These are phyloP conservation scores for Lunasporangiospora selenospora DNA, from an alignment of 192 early-diverging fungal species.

Conservation along the genomic window DNA sequence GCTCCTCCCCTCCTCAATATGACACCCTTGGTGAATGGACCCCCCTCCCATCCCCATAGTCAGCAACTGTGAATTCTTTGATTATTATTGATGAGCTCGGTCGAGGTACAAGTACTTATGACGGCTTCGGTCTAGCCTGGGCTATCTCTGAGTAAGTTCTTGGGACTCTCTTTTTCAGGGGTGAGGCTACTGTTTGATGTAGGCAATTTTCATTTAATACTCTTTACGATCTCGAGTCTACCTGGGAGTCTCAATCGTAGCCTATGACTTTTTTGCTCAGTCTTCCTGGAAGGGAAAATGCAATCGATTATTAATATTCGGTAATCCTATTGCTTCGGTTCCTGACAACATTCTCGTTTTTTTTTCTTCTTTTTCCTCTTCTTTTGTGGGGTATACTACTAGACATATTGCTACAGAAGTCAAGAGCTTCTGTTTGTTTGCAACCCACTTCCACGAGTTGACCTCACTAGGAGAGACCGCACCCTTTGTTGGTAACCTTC, in stretches of 20 bases:
- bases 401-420: constrained; percentile 76
- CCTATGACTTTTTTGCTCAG: too few relatives aligned
- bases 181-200: too few relatives aligned
- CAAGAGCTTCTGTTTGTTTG: constrained; percentile 83
- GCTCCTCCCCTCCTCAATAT: too few relatives aligned
- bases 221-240: too few relatives aligned
- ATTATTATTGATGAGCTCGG: constrained; percentile 97
- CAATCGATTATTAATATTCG: too few relatives aligned
- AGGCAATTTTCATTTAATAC: neutral
- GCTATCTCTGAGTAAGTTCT: constrained; percentile 88
- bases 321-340: too few relatives aligned
- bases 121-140: constrained; percentile 98
- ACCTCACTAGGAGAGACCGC: constrained; percentile 80
- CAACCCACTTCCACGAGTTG: constrained; percentile 98
- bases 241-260: too few relatives aligned
- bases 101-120: constrained; percentile 97
- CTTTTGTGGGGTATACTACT: constrained; percentile 27
- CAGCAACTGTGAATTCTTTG: constrained; percentile 82
- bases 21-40: too few relatives aligned
- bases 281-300: too few relatives aligned
- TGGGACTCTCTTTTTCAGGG: too few relatives aligned
- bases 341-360: too few relatives aligned
- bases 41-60: too few relatives aligned
- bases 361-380: constrained; percentile 1
- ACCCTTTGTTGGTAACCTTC: constrained; percentile 82